Conservation (phyloP, 106 monocot genomes). For the Dendrobium nobile region DNA sequence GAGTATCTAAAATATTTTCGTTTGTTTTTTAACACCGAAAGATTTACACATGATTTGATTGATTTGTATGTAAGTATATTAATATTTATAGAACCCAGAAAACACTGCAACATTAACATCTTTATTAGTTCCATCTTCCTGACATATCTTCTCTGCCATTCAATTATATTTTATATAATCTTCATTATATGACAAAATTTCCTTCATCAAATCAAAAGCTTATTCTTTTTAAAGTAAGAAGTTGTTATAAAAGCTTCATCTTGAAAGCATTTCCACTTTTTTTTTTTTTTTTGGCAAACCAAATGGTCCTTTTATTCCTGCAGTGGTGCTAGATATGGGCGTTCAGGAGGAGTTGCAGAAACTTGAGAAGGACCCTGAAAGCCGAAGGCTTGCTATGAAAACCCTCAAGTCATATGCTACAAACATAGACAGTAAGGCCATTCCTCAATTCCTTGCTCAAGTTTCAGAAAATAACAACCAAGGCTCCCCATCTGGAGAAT, state of each 20-base stretch:
- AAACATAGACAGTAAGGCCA: constrained; percentile 67
- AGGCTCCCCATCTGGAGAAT: constrained; percentile 50
- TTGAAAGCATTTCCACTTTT: not conserved
- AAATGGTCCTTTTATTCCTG: not conserved
- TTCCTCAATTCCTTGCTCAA: constrained; percentile 79
- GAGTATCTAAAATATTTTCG: no score
- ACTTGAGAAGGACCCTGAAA: constrained; percentile 78
- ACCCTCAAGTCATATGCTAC: constrained; percentile 76
- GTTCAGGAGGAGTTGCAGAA: constrained; percentile 70
- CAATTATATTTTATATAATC: not conserved
- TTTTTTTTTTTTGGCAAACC: not conserved
- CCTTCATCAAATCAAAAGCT: not conserved
- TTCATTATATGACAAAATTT: not conserved
- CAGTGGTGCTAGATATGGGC: constrained; percentile 30
- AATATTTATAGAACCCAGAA: no score
- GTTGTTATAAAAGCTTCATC: not conserved
- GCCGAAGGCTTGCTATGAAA: constrained; percentile 81
- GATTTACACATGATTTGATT: no score
- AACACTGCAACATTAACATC: no score
- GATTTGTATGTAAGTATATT: no score
- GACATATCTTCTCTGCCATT: not conserved
- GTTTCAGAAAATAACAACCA: constrained; percentile 68
- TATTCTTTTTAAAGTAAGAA: not conserved
- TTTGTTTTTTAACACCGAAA: not conserved
- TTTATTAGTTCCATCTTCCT: not conserved